phyloP scores from a whole-genome alignment of 352 stramenopile species.

The Globisporangium recalcitrans region DNA sequence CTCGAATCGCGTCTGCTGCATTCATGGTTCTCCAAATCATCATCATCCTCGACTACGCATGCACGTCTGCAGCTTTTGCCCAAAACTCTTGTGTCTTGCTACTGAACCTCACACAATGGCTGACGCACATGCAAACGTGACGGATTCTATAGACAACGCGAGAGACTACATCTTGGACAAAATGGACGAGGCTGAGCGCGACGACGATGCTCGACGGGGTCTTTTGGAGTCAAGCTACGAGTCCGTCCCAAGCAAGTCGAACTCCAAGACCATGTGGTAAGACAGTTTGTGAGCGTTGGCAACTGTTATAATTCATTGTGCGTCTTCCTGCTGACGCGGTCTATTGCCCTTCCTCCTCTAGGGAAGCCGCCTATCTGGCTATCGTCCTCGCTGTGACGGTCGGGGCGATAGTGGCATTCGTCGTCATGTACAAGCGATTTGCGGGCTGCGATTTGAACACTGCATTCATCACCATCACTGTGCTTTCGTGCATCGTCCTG shows the following conservation, averaged over 20 bases:
- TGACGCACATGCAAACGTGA: neutral
- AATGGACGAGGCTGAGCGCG: constrained; percentile 53
- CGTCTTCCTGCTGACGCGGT: no score
- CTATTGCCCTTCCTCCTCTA: constrained; percentile 16
- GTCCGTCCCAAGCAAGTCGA: constrained; percentile 7
- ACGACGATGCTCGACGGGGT: constrained; percentile 45
- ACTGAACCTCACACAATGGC: neutral
- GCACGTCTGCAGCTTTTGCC: constrained; percentile 21
- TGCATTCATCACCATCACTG: constrained; percentile 53
- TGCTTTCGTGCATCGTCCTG: constrained; percentile 37
- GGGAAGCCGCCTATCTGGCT: constrained; percentile 52
- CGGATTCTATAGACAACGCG: constrained; percentile 40
- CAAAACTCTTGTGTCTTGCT: no score
- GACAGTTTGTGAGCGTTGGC: no score
- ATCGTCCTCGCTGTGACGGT: constrained; percentile 34
- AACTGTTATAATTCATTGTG: no score
- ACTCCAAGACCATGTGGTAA: constrained; percentile 26
- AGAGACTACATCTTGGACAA: constrained; percentile 64
- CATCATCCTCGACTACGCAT: constrained; percentile 76
- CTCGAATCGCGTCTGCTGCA: constrained; percentile 46
- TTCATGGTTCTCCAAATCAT: constrained; percentile 79
- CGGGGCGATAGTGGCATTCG: constrained; percentile 33
- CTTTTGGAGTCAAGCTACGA: constrained; percentile 37
- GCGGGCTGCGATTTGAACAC: constrained; percentile 47
- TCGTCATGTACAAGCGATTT: constrained; percentile 51